A percentile compares a stretch with the other conserved stretches of the same genome.
Evolutionary conservation across 1,284 basidiomycete genomes (phyloP).

Genomic region (Rhodotorula sp.): DNA sequence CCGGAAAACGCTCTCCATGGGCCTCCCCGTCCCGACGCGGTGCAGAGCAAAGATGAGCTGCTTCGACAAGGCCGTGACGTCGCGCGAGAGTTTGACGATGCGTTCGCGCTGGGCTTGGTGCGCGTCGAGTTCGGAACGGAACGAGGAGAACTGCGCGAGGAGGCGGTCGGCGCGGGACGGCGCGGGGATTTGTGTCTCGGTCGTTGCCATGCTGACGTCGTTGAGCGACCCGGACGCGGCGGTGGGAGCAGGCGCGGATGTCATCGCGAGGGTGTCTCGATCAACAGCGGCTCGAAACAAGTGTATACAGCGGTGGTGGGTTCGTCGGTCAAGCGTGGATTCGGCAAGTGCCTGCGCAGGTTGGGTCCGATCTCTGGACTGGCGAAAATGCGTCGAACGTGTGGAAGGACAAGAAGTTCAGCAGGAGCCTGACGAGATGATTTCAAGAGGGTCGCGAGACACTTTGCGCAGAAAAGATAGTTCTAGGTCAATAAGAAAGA

Average conservation of each 20-base stretch:
- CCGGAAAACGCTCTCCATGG: constrained; percentile 40
- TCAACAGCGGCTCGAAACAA: not conserved
- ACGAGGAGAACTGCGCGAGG: constrained; percentile 58
- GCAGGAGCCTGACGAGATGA: no score
- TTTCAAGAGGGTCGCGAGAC: no score
- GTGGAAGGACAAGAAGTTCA: no score
- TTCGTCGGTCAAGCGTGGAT: no score
- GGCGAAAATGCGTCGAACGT: no score
- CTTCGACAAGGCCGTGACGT: constrained; percentile 90
- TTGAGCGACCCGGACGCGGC: no score
- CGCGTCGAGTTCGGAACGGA: constrained; percentile 69
- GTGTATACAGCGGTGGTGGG: no score
- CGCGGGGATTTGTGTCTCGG: not conserved
- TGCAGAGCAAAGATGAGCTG: constrained; percentile 93
- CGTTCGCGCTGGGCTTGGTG: constrained; percentile 61
- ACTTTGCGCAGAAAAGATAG: no score
- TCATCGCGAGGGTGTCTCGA: not conserved
- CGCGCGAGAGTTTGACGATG: constrained; percentile 74
- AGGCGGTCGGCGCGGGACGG: constrained; percentile 30
- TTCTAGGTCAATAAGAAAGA: no score
- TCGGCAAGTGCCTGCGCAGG: no score
- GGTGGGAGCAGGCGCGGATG: not conserved
- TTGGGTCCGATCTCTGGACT: no score
- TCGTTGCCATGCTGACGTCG: not conserved
- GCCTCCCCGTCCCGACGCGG: constrained; percentile 56